Evolutionary conservation across 208 protist genomes (phyloP).

Genomic region (Strigomonas galati): DNA sequence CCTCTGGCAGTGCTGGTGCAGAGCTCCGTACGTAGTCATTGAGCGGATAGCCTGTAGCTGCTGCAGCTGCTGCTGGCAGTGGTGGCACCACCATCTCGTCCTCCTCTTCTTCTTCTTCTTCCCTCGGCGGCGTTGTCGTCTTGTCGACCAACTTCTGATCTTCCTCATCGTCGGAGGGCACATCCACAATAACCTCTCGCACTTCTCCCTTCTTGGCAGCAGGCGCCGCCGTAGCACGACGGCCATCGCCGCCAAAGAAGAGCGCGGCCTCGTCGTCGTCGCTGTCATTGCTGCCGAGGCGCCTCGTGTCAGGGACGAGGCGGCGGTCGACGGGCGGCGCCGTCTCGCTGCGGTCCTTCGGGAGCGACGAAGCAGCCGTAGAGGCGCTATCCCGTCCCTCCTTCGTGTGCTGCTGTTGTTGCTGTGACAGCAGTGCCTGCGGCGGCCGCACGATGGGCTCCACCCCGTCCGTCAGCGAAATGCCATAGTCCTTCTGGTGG

Average conservation of each 20-base stretch:
- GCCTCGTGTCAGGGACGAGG: no score
- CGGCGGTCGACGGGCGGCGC: constrained; percentile 1
- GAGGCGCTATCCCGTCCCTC: no score
- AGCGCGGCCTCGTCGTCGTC: not conserved
- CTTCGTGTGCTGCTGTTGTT: not conserved
- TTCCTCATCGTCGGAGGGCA: not conserved
- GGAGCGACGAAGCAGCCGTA: no score
- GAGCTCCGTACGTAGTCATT: no score
- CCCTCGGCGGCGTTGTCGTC: no score
- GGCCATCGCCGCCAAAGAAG: not conserved
- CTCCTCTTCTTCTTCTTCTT: no score
- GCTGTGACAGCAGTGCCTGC: not conserved
- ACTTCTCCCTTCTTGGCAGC: not conserved
- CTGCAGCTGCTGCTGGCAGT: no score
- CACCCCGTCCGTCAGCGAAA: no score
- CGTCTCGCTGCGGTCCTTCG: constrained; percentile 33
- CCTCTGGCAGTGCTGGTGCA: no score
- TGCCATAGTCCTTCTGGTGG: no score
- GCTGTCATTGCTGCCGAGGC: not conserved
- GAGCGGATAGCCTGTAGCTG: no score
- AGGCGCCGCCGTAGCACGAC: not conserved
- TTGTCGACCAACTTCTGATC: not conserved
- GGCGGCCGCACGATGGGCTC: not conserved
- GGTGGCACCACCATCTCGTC: no score
- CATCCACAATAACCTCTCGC: not conserved